phyloP scores from a whole-genome alignment of 805 yeast genomes.

The Wickerhamiella dianesei region DNA sequence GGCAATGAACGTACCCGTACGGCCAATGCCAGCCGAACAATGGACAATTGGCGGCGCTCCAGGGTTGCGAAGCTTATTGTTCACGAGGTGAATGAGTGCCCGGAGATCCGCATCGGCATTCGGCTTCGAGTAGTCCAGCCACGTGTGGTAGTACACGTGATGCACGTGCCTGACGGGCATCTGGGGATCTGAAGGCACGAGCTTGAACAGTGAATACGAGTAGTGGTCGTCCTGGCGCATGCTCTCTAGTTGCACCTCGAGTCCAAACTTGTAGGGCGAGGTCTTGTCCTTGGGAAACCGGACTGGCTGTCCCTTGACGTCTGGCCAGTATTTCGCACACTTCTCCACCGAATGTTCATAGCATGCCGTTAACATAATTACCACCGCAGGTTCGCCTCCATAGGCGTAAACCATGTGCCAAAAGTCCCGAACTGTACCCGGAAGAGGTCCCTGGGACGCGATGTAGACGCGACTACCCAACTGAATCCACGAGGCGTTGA shows the following conservation, averaged over 20 bases:
- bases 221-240: slow-evolving; percentile 16
- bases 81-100: slow-evolving; percentile 43
- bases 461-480: slow-evolving; percentile 34
- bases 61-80: slow-evolving; percentile 29
- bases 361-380: slow-evolving; percentile 67
- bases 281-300: slow-evolving; percentile 1
- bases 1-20: slow-evolving; percentile 82
- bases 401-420: slow-evolving; percentile 66
- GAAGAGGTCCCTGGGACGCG: slow-evolving; percentile 84
- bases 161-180: slow-evolving; percentile 20
- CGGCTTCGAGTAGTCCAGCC: slow-evolving; percentile 75
- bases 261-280: slow-evolving; percentile 13
- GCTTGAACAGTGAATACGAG: slow-evolving; percentile 14
- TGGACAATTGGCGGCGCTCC: slow-evolving; percentile 58
- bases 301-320: slow-evolving; percentile 16
- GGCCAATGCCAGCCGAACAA: slow-evolving; percentile 95
- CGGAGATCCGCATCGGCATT: slow-evolving; percentile 29
- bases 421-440: slow-evolving; percentile 63
- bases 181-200: slow-evolving; percentile 13
- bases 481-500: slow-evolving; percentile 71
- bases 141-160: slow-evolving; percentile 63
- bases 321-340: slow-evolving; percentile 74
- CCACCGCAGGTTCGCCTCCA: slow-evolving; percentile 48
- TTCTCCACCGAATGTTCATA: slow-evolving; percentile 66
- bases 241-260: slow-evolving; percentile 11